These are phyloP conservation scores for Candida chauliodis DNA, from an alignment of 805 yeast species.

Conservation along the genomic window DNA sequence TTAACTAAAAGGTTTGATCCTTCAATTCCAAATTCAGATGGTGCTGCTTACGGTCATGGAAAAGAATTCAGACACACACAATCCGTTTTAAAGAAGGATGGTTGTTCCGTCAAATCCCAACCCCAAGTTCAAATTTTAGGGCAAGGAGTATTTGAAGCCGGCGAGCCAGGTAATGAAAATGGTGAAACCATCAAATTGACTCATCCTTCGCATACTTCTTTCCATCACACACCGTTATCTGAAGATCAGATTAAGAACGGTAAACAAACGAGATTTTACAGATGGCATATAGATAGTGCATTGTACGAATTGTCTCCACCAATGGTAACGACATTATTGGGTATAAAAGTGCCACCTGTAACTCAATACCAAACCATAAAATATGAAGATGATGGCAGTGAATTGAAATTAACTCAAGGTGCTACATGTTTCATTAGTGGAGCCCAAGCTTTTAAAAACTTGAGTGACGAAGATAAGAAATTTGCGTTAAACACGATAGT, in stretches of 20 bases:
- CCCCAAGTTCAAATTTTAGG: conserved; percentile 92
- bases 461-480: conserved; percentile 67
- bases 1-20: conserved; percentile 81
- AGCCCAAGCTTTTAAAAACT: conserved; percentile 65
- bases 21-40: conserved; percentile 37
- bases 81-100: conserved; percentile 75
- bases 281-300: conserved; percentile 95
- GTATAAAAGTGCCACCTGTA: conserved; percentile 73
- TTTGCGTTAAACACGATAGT: conserved; percentile 76
- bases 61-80: conserved; percentile 54
- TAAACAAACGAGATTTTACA: conserved; percentile 74
- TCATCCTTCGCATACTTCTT: conserved; percentile 80
- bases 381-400: conserved; percentile 59
- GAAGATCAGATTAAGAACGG: conserved; percentile 57
- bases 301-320: conserved; percentile 85
- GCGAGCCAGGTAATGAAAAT: conserved; percentile 52
- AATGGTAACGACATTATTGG: conserved; percentile 77
- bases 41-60: conserved; percentile 76
- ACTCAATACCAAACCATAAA: conserved; percentile 59
- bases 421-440: conserved; percentile 90
- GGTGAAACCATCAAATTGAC: conserved; percentile 62
- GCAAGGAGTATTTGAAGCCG: conserved; percentile 64
- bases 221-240: conserved; percentile 66
- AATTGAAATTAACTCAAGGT: conserved; percentile 68
- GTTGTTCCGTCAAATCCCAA: conserved; percentile 71